Percentiles rank a stretch among this genome's conserved stretches.
Conservation (phyloP, 257 asterid genomes). For the Lycium barbarum region DNA sequence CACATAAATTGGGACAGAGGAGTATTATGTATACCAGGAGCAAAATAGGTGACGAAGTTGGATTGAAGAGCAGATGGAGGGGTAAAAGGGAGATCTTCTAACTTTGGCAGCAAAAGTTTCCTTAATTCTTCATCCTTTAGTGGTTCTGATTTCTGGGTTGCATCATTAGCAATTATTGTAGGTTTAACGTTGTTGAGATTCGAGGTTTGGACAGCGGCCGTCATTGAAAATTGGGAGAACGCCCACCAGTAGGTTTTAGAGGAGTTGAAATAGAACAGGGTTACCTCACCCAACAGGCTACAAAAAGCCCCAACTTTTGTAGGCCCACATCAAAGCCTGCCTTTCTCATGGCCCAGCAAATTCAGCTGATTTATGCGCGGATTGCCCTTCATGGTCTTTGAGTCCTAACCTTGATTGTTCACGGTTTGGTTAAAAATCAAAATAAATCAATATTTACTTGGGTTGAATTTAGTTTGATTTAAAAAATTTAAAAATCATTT, state of each 20-base stretch:
- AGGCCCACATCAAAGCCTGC: neutral
- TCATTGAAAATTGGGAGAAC: slow-evolving; percentile 27
- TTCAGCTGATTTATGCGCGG: neutral
- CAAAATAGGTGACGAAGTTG: slow-evolving; percentile 71
- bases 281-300: neutral
- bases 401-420: no score
- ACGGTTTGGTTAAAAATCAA: no score
- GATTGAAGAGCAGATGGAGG: slow-evolving; percentile 79
- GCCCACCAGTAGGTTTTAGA: neutral
- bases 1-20: no score
- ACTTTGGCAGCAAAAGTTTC: slow-evolving; percentile 68
- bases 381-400: no score
- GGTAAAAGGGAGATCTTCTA: slow-evolving; percentile 59
- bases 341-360: neutral
- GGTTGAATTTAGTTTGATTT: no score
- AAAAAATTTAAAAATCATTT: no score
- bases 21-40: slow-evolving; percentile 55
- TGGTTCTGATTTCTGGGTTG: slow-evolving; percentile 22
- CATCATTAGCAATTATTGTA: slow-evolving; percentile 30
- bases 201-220: slow-evolving; percentile 35
- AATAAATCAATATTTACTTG: no score
- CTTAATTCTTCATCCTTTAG: slow-evolving; percentile 56
- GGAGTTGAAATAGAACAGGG: neutral
- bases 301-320: neutral
- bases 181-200: slow-evolving; percentile 26